These are phyloP conservation scores for Arachnopeziza araneosa DNA, from an alignment of 2,329 filamentous ascomycete genomes.

Conservation along the genomic window DNA sequence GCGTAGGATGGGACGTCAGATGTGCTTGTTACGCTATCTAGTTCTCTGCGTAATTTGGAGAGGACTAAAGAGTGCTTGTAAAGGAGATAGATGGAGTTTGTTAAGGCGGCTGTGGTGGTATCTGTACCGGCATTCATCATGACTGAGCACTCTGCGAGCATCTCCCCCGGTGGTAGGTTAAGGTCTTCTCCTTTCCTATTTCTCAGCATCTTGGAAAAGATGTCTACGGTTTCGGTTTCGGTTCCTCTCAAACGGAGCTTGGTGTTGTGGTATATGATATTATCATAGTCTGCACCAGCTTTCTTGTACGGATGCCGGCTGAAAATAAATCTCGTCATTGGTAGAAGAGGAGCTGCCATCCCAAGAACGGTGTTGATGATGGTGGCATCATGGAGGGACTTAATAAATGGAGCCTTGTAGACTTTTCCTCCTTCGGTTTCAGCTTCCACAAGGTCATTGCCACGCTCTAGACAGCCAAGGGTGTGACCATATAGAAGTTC, in stretches of 20 bases:
- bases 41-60: conserved; percentile 37
- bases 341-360: conserved; percentile 12
- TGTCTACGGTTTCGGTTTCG: conserved; percentile 33
- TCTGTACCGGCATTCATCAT: conserved; percentile 39
- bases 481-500: conserved; percentile 43
- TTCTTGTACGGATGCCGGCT: conserved; percentile 15
- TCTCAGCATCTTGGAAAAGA: conserved; percentile 50
- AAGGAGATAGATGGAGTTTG: conserved; percentile 47
- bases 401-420: conserved; percentile 42
- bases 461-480: conserved; percentile 43
- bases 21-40: conserved; percentile 30
- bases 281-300: conserved; percentile 14
- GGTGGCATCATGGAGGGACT: conserved; percentile 45
- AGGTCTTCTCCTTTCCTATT: conserved; percentile 34
- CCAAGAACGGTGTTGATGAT: conserved; percentile 35
- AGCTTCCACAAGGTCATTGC: conserved; percentile 39
- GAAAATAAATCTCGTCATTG: conserved; percentile 14
- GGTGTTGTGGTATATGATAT: conserved; percentile 22
- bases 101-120: conserved; percentile 41
- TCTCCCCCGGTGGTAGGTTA: conserved; percentile 49
- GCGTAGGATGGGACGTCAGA: conserved; percentile 1
- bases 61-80: conserved; percentile 40
- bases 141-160: conserved; percentile 42
- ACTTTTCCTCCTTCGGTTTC: conserved; percentile 41
- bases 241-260: conserved; percentile 23